Evolutionary conservation across 2,329 filamentous ascomycete species (phyloP).

Genomic region (Pseudocercospora vitis): DNA sequence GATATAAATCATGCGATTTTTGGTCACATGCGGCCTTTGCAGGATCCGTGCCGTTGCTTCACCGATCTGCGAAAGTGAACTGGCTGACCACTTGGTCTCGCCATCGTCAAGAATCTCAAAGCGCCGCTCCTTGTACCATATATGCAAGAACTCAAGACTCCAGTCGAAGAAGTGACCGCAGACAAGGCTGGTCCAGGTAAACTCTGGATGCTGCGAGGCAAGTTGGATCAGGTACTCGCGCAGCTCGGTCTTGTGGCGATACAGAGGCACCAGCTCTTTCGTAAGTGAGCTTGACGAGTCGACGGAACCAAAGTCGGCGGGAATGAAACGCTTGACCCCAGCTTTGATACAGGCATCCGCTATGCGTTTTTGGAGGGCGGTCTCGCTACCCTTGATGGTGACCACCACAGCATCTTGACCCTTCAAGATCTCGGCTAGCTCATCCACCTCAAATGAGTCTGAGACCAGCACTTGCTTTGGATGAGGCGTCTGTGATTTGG

Average conservation of each 20-base stretch:
- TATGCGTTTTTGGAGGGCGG: conserved; percentile 51
- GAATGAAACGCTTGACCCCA: conserved; percentile 62
- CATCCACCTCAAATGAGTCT: conserved; percentile 50
- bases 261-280: conserved; percentile 51
- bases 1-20: conserved; percentile 60
- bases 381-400: conserved; percentile 45
- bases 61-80: conserved; percentile 54
- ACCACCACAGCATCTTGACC: conserved; percentile 60
- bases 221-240: conserved; percentile 55
- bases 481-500: conserved; percentile 43
- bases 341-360: conserved; percentile 61
- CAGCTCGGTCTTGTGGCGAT: conserved; percentile 50
- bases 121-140: conserved; percentile 51
- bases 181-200: conserved; percentile 62
- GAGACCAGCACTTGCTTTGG: conserved; percentile 42
- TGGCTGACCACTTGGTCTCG: conserved; percentile 52
- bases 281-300: conserved; percentile 41
- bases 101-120: conserved; percentile 60
- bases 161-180: conserved; percentile 64
- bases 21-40: conserved; percentile 51
- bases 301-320: conserved; percentile 58
- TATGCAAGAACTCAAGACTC: conserved; percentile 56
- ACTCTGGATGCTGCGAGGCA: conserved; percentile 38
- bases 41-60: conserved; percentile 55
- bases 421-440: conserved; percentile 53